phyloP scores from a whole-genome alignment of 306 rosid genomes.

The Castanospermum australe region DNA sequence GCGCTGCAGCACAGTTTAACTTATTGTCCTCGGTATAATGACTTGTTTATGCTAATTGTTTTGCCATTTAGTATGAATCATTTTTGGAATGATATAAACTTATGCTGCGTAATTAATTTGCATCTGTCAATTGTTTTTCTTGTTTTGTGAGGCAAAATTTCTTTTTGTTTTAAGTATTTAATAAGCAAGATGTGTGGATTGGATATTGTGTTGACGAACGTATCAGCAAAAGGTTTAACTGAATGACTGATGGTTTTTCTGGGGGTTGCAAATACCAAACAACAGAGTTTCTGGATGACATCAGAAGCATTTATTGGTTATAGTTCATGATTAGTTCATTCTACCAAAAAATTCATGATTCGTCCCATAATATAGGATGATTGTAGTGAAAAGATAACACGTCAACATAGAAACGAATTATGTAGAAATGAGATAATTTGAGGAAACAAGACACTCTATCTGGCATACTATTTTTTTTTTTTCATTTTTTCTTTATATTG shows the following conservation, averaged over 20 bases:
- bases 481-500: not conserved
- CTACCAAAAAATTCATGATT: not conserved
- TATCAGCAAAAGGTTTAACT: not conserved
- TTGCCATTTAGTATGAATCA: not conserved
- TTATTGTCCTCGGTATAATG: slow-evolving; percentile 72
- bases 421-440: no score
- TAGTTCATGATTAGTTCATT: not conserved
- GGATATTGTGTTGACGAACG: not conserved
- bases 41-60: not conserved
- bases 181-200: not conserved
- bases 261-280: not conserved
- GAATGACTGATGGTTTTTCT: not conserved
- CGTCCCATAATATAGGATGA: not conserved
- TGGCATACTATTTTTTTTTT: not conserved
- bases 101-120: no score
- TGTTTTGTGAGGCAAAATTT: not conserved
- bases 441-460: not conserved
- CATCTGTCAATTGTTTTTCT: not conserved
- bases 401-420: not conserved
- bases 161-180: not conserved
- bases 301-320: slow-evolving; percentile 16
- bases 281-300: not conserved
- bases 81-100: not conserved
- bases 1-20: slow-evolving; percentile 67
- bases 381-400: not conserved